Evolutionary conservation across 108 stramenopile genomes (phyloP).

Genomic region (Poteriospumella lacustris): DNA sequence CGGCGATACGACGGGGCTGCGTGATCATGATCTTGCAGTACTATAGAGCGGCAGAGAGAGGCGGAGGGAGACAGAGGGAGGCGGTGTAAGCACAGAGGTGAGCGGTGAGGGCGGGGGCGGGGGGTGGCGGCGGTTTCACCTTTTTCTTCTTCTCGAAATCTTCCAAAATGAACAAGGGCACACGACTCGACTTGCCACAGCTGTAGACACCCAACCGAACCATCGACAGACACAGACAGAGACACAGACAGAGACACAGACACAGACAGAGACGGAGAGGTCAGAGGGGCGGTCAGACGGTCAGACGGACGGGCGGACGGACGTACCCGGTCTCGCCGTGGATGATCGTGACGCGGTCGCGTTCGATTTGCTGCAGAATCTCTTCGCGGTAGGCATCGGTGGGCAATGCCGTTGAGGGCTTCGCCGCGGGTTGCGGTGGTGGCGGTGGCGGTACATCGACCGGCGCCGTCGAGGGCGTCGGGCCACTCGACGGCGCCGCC

Average conservation of each 20-base stretch:
- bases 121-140: conserved; percentile 49
- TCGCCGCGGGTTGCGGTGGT: no score
- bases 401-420: no score
- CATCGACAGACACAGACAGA: no score
- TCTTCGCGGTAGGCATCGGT: conserved; percentile 41
- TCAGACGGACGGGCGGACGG: no score
- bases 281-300: no score
- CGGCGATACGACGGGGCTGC: conserved; percentile 78
- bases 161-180: conserved; percentile 75
- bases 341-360: conserved; percentile 45
- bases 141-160: not conserved
- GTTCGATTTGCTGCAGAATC: conserved; percentile 38
- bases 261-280: no score
- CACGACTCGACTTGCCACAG: conserved; percentile 71
- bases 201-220: no score
- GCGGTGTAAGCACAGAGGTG: no score
- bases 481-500: not conserved
- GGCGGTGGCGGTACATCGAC: no score
- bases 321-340: conserved; percentile 46
- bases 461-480: not conserved
- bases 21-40: conserved; percentile 71
- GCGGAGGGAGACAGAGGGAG: no score
- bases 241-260: not conserved
- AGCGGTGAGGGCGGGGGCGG: no score
- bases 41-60: no score